Evolutionary conservation across 768 basidiomycete genomes (phyloP).

Genomic region (Lepiota venenata): DNA sequence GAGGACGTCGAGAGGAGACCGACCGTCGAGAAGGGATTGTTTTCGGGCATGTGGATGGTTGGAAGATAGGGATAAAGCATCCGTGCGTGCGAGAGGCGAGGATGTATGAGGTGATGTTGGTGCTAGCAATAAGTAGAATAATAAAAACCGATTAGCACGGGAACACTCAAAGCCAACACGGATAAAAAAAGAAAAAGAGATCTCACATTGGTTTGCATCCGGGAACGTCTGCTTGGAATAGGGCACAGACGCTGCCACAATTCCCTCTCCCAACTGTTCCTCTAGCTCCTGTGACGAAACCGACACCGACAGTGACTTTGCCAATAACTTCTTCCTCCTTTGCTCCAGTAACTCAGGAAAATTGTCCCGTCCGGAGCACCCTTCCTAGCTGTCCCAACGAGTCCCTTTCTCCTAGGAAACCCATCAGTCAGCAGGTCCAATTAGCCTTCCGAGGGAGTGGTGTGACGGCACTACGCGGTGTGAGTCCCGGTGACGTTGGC

Average conservation of each 20-base stretch:
- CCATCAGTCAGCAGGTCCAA: conserved; percentile 10
- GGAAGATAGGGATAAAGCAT: conserved; percentile 47
- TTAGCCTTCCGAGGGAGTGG: conserved; percentile 15
- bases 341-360: conserved; percentile 52
- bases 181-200: neutral
- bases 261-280: conserved; percentile 27
- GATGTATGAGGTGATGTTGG: conserved; percentile 33
- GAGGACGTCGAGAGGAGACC: conserved; percentile 29
- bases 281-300: conserved; percentile 50
- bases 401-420: conserved; percentile 37
- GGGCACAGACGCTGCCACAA: conserved; percentile 24
- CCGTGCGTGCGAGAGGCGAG: conserved; percentile 48
- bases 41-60: conserved; percentile 80
- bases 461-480: conserved; percentile 33
- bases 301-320: conserved; percentile 66
- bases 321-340: conserved; percentile 47
- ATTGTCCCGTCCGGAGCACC: conserved; percentile 24
- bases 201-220: conserved; percentile 20
- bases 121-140: conserved; percentile 21
- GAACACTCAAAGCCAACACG: neutral
- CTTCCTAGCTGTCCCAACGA: conserved; percentile 46
- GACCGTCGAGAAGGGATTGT: conserved; percentile 59
- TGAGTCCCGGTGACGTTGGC: conserved; percentile 72
- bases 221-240: conserved; percentile 24
- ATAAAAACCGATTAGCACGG: neutral